Evolutionary conservation across 768 basidiomycete species (phyloP).

Genomic region (Pleurotus sapidus): DNA sequence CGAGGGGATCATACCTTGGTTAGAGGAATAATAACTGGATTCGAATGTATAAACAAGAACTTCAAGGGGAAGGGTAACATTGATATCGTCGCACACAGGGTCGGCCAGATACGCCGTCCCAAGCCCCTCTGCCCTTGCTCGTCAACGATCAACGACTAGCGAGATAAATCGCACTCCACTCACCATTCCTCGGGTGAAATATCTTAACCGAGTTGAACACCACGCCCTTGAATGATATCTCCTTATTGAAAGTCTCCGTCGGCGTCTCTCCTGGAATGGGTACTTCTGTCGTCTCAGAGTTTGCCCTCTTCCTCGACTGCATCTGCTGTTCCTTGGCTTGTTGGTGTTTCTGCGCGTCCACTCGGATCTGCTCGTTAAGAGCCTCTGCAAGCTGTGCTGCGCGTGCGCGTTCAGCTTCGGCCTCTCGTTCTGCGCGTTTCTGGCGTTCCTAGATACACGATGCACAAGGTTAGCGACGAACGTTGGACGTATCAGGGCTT

Average conservation of each 20-base stretch:
- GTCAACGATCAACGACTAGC: too few relatives aligned
- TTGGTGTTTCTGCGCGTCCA: conserved; percentile 59
- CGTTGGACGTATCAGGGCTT: background rate
- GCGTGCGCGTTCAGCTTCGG: conserved; percentile 45
- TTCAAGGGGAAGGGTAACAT: conserved; percentile 58
- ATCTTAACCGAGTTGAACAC: conserved; percentile 64
- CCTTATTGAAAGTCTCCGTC: conserved; percentile 57
- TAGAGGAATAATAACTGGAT: conserved; percentile 64
- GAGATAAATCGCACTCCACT: conserved; percentile 6
- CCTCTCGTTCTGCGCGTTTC: conserved; percentile 55
- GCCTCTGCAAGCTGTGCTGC: conserved; percentile 53
- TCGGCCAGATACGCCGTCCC: conserved; percentile 73
- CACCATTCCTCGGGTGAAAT: conserved; percentile 71
- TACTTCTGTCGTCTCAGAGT: conserved; percentile 69
- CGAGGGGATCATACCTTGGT: conserved; percentile 43
- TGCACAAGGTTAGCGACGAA: background rate
- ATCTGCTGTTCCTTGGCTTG: conserved; percentile 50
- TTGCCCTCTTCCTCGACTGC: conserved; percentile 58
- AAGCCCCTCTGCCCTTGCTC: conserved; percentile 43
- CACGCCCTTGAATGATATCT: conserved; percentile 58
- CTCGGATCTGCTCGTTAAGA: conserved; percentile 64
- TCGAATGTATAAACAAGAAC: conserved; percentile 65
- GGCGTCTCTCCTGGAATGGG: conserved; percentile 47
- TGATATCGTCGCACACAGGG: conserved; percentile 66
- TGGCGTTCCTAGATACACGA: conserved; percentile 41